These are phyloP conservation scores for Leptodontidium sp. DNA, from an alignment of 2,329 filamentous ascomycete species.

Conservation along the genomic window DNA sequence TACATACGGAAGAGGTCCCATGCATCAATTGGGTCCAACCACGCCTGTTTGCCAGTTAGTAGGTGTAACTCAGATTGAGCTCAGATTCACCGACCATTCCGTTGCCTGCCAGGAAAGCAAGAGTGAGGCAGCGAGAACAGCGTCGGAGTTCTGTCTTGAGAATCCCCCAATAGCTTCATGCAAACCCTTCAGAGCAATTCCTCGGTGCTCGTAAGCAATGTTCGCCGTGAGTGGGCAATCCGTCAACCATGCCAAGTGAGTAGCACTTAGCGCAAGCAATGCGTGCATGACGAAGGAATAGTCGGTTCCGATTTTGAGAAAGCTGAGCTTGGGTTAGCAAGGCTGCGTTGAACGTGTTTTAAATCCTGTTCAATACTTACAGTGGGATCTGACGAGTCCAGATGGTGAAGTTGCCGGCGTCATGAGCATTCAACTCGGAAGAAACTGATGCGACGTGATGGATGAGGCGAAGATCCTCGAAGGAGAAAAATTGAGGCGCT, in stretches of 20 bases:
- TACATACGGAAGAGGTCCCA: conserved; percentile 83
- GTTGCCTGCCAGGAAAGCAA: conserved; percentile 95
- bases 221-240: conserved; percentile 85
- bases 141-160: conserved; percentile 86
- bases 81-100: conserved; percentile 77
- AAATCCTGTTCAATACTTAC: conserved; percentile 61
- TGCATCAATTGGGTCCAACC: conserved; percentile 94
- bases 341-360: conserved; percentile 13
- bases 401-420: conserved; percentile 84
- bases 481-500: conserved; percentile 74
- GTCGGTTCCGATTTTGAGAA: conserved; percentile 82
- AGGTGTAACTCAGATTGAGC: conserved; percentile 35
- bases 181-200: conserved; percentile 83
- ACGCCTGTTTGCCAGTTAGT: conserved; percentile 67
- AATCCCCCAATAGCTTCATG: conserved; percentile 88
- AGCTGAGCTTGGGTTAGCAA: conserved; percentile 58
- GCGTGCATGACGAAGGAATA: conserved; percentile 94
- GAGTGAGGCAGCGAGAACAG: conserved; percentile 88
- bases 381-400: conserved; percentile 94
- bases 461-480: conserved; percentile 85
- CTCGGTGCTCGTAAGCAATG: conserved; percentile 88
- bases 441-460: conserved; percentile 90
- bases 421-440: conserved; percentile 78
- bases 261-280: conserved; percentile 91
- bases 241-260: conserved; percentile 89